Evolutionary conservation across 2,329 filamentous ascomycete species (phyloP).

Genomic region (Metarhizium guizhouense): DNA sequence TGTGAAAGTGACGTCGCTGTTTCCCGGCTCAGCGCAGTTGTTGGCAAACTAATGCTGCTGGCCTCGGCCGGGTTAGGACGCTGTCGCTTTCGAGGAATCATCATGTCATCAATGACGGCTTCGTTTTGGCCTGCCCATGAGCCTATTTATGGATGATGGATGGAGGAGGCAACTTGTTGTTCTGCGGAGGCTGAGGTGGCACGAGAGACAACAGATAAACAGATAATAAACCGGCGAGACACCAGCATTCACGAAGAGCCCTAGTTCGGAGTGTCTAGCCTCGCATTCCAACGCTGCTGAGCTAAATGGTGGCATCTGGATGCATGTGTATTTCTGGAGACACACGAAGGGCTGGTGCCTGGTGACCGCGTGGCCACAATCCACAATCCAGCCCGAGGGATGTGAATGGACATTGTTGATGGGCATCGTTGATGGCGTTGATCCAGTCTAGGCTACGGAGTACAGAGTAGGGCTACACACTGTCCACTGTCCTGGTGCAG

Average conservation of each 20-base stretch:
- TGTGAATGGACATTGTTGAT: neutral
- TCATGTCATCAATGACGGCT: slow-evolving; percentile 9
- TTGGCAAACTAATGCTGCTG: slow-evolving; percentile 10
- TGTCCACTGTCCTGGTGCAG: neutral
- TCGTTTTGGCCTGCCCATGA: neutral
- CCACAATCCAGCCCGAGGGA: neutral
- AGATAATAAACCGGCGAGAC: no score
- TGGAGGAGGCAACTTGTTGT: neutral
- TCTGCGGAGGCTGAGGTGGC: neutral
- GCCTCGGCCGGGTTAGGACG: slow-evolving; percentile 19
- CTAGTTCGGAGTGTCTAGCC: neutral
- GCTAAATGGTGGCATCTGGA: neutral
- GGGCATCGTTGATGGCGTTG: no score
- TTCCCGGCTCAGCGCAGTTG: slow-evolving; percentile 10
- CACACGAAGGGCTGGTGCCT: neutral
- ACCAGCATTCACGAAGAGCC: neutral
- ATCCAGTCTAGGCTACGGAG: no score
- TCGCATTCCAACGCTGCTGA: neutral
- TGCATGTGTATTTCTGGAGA: neutral
- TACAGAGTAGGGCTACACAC: no score
- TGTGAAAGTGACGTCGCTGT: slow-evolving; percentile 7
- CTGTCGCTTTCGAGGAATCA: slow-evolving; percentile 25
- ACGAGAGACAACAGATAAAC: neutral
- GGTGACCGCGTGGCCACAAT: neutral
- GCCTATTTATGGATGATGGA: neutral